phyloP scores from a whole-genome alignment of 805 yeast genomes.

The Cyberlindnera xylosilytica region DNA sequence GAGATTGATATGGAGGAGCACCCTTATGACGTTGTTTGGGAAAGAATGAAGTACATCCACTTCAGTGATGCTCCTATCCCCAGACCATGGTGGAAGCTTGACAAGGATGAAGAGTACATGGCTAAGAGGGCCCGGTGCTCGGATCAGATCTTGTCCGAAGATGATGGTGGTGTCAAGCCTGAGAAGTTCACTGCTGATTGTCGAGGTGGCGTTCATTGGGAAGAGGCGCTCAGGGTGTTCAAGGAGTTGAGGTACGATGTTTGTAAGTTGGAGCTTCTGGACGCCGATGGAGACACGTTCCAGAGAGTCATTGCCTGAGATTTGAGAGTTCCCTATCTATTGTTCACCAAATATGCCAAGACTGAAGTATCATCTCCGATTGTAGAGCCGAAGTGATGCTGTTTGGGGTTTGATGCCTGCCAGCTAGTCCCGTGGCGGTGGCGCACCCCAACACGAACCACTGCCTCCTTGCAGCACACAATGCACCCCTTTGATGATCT shows the following conservation, averaged over 20 bases:
- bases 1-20: conserved; percentile 15
- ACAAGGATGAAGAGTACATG: conserved; percentile 14
- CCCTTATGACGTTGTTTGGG: conserved; percentile 20
- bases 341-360: too few relatives aligned
- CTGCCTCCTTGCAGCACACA: too few relatives aligned
- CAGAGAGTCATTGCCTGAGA: conserved; percentile 20
- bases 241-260: conserved; percentile 20
- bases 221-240: conserved; percentile 14
- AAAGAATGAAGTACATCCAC: conserved; percentile 47
- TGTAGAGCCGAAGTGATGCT: too few relatives aligned
- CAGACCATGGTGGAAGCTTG: conserved; percentile 53
- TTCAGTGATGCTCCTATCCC: conserved; percentile 66
- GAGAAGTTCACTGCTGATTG: conserved; percentile 14
- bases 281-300: conserved; percentile 21
- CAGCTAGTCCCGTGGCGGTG: too few relatives aligned
- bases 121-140: conserved; percentile 17
- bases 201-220: conserved; percentile 24
- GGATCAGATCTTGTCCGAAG: conserved; percentile 7
- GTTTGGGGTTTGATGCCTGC: too few relatives aligned
- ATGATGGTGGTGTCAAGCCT: not conserved
- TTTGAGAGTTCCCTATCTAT: too few relatives aligned
- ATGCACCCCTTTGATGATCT: too few relatives aligned
- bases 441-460: too few relatives aligned
- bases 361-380: too few relatives aligned
- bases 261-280: conserved; percentile 22